Conservation (phyloP, 257 asterid species). For the Verbascum thapsus region DNA sequence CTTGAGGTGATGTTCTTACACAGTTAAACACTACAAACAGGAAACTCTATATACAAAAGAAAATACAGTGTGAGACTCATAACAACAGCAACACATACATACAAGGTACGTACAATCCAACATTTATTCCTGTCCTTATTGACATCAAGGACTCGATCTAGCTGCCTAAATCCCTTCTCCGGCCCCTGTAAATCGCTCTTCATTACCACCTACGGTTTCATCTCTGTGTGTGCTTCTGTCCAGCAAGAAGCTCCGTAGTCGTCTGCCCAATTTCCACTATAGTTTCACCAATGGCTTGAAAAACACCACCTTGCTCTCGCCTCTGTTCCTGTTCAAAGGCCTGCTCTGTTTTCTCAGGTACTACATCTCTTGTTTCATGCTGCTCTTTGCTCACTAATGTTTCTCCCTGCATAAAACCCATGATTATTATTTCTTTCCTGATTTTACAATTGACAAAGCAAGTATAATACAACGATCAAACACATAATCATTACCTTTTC, state of each 20-base stretch:
- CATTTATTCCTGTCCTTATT: no score
- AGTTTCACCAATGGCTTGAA: conserved; percentile 67
- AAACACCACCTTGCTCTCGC: conserved; percentile 28
- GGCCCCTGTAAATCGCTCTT: neutral
- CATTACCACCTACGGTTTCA: neutral
- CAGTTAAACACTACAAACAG: no score
- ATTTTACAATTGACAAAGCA: no score
- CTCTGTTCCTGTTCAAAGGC: conserved; percentile 12
- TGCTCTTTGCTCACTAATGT: neutral
- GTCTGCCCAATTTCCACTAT: conserved; percentile 58
- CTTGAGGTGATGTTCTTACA: no score
- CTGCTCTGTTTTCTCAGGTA: conserved; percentile 1
- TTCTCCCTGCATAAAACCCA: conserved; percentile 3
- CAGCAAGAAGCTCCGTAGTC: conserved; percentile 42
- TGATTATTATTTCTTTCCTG: neutral
- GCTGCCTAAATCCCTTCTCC: conserved; percentile 6
- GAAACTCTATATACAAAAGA: no score
- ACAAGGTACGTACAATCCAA: no score
- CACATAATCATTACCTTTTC: conserved; percentile 24
- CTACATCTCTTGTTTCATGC: conserved; percentile 20
- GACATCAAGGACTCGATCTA: neutral
- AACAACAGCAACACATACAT: no score
- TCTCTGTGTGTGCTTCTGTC: conserved; percentile 25
- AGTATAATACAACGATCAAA: neutral
- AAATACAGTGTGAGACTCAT: no score